These are phyloP conservation scores for Dictyostelium discoideum DNA, from an alignment of 78 protist species.

Conservation along the genomic window DNA sequence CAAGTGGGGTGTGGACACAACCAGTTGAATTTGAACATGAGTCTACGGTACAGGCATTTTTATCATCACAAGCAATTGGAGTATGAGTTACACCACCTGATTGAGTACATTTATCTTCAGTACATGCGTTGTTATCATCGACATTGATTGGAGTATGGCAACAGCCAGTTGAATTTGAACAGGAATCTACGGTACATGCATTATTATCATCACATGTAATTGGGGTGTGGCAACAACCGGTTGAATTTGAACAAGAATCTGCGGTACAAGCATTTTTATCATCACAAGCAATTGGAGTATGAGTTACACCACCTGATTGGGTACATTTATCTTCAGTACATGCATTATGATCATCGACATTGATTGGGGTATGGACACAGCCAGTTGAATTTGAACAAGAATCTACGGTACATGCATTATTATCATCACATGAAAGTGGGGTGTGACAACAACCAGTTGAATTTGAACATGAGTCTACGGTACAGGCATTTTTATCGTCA, in stretches of 20 bases:
- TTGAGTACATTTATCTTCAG: too few species aligned
- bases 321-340: not conserved
- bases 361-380: not conserved
- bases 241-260: too few species aligned
- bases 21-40: constrained; percentile 4
- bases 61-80: not conserved
- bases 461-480: not conserved
- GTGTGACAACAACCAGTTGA: not conserved
- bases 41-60: constrained; percentile 37
- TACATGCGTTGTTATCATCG: constrained; percentile 1
- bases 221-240: not conserved
- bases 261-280: too few species aligned
- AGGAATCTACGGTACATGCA: constrained; percentile 25
- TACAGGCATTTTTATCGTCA: constrained; percentile 21
- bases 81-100: too few species aligned
- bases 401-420: constrained; percentile 34
- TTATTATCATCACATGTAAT: not conserved
- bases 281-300: too few species aligned
- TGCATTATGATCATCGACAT: not conserved
- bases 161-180: constrained; percentile 14
- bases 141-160: not conserved
- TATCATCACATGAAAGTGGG: constrained; percentile 31
- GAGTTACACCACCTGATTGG: too few species aligned
- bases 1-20: not conserved
- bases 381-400: not conserved